A percentile compares a stretch with the other conserved stretches of the same genome.
These are phyloP conservation scores for Aspergillus alliaceus DNA, from an alignment of 2,329 filamentous ascomycete genomes.

Conservation along the genomic window DNA sequence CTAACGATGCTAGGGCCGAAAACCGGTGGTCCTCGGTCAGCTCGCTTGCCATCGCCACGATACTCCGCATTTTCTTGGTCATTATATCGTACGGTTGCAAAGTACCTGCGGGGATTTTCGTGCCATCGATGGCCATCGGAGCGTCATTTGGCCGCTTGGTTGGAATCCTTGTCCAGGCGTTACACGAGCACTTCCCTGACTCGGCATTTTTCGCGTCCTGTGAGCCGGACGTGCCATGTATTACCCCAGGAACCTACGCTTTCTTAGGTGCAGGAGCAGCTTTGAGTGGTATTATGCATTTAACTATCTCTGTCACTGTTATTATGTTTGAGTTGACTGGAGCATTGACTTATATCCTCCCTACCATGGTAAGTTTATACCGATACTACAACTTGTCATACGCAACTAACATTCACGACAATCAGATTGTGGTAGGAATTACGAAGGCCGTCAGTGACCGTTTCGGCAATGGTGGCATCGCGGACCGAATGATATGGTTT, in stretches of 20 bases:
- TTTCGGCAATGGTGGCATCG: constrained; percentile 94
- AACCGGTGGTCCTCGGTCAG: constrained; percentile 76
- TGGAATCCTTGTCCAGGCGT: constrained; percentile 88
- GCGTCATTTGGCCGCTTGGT: constrained; percentile 90
- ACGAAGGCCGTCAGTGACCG: constrained; percentile 90
- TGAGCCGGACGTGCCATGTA: constrained; percentile 87
- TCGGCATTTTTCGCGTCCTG: constrained; percentile 87
- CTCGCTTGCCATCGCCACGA: constrained; percentile 75
- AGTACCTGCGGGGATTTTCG: constrained; percentile 95
- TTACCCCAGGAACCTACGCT: constrained; percentile 95
- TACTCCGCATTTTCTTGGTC: constrained; percentile 78
- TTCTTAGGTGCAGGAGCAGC: constrained; percentile 91
- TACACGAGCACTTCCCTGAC: constrained; percentile 79
- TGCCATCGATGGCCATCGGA: constrained; percentile 96
- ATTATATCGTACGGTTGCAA: constrained; percentile 98
- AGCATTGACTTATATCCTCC: constrained; percentile 94
- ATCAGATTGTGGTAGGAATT: constrained; percentile 84
- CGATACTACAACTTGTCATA: background rate
- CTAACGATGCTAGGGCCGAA: constrained; percentile 45
- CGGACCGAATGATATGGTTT: constrained; percentile 98
- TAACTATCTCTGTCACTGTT: constrained; percentile 93
- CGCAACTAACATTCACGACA: background rate
- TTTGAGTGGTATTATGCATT: constrained; percentile 95
- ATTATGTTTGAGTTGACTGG: constrained; percentile 99
- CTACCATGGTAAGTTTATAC: constrained; percentile 70